phyloP scores from a whole-genome alignment of 306 rosid species.

The Castanea mollissima region DNA sequence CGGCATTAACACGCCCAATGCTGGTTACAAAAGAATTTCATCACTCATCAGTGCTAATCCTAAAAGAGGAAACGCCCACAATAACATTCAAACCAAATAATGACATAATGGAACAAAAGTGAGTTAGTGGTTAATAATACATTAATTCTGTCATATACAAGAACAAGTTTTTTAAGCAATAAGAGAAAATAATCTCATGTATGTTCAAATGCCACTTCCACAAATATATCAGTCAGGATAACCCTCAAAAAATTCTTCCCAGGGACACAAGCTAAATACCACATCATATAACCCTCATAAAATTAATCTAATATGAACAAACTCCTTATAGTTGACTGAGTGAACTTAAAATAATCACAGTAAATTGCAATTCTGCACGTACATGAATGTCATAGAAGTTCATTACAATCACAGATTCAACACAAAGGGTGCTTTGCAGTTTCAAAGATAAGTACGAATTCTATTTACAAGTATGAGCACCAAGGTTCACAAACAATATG shows the following conservation, averaged over 20 bases:
- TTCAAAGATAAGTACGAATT: background rate
- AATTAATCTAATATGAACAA: background rate
- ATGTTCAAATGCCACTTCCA: background rate
- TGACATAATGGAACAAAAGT: constrained; percentile 3
- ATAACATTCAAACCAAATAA: constrained; percentile 6
- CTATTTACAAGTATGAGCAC: background rate
- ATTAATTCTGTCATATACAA: background rate
- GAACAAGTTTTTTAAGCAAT: background rate
- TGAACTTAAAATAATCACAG: background rate
- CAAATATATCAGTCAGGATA: background rate
- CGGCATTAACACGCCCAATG: constrained; percentile 83
- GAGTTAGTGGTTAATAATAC: background rate
- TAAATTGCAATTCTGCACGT: background rate
- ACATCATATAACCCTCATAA: background rate
- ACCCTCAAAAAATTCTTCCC: background rate
- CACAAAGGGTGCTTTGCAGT: background rate
- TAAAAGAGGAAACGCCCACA: constrained; percentile 12
- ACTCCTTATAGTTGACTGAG: background rate
- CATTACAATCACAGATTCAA: background rate
- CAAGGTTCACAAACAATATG: background rate
- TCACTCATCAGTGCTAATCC: constrained; percentile 17
- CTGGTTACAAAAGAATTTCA: constrained; percentile 44
- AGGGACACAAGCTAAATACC: background rate
- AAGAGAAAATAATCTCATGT: background rate
- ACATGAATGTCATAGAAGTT: background rate